These are phyloP conservation scores for Xylaria grammica DNA, from an alignment of 495 filamentous ascomycete species.

Conservation along the genomic window DNA sequence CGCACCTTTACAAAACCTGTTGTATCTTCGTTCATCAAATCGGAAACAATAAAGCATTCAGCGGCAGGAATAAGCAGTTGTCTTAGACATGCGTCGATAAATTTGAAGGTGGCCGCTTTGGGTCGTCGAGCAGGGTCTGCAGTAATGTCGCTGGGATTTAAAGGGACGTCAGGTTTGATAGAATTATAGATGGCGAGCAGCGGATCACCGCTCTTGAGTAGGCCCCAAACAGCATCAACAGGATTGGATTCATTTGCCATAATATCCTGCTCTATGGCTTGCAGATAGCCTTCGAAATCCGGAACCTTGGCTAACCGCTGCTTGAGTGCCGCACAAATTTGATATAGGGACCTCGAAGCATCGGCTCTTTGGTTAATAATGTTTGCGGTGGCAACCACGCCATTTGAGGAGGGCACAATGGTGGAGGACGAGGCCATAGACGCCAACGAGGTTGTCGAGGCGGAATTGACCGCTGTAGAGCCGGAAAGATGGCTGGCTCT, in stretches of 20 bases:
- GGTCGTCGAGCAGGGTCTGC: slow-evolving; percentile 65
- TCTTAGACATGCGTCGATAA: slow-evolving; percentile 58
- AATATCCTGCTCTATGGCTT: slow-evolving; percentile 59
- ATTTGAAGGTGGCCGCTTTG: slow-evolving; percentile 63
- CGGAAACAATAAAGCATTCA: slow-evolving; percentile 89
- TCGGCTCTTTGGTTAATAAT: slow-evolving; percentile 96
- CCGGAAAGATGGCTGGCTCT: slow-evolving; percentile 60
- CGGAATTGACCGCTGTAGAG: slow-evolving; percentile 52
- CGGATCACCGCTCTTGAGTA: slow-evolving; percentile 81
- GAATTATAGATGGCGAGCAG: slow-evolving; percentile 89
- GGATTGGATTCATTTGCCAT: slow-evolving; percentile 69
- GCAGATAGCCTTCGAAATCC: slow-evolving; percentile 74
- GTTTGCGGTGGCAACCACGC: slow-evolving; percentile 75
- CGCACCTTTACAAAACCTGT: slow-evolving; percentile 94
- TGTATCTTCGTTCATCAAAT: slow-evolving; percentile 91
- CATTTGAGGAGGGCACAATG: slow-evolving; percentile 51
- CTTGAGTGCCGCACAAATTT: slow-evolving; percentile 86
- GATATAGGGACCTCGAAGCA: slow-evolving; percentile 85
- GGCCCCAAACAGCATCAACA: slow-evolving; percentile 88
- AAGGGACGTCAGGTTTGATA: slow-evolving; percentile 65
- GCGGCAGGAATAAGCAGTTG: slow-evolving; percentile 76
- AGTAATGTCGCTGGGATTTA: slow-evolving; percentile 64
- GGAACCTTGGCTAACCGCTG: slow-evolving; percentile 82
- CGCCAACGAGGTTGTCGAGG: slow-evolving; percentile 52
- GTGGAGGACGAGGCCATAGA: slow-evolving; percentile 52